Conservation (phyloP, 768 basidiomycete genomes). For the Amylocystis lapponica region DNA sequence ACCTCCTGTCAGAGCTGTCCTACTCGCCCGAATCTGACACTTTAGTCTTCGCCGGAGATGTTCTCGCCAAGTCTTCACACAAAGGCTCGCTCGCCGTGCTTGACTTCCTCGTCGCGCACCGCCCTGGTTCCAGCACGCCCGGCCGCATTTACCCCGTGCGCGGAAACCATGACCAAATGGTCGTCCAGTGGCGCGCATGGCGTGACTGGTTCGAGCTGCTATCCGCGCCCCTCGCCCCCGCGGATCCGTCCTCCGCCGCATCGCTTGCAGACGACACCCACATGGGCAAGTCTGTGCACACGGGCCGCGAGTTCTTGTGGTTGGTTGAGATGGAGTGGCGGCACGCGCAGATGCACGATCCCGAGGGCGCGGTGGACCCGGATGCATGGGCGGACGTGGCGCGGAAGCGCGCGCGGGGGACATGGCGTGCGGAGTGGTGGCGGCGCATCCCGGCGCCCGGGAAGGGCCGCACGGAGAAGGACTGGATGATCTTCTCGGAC, state of each 20-base stretch:
- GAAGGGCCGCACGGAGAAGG: constrained; percentile 28
- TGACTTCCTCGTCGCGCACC: constrained; percentile 54
- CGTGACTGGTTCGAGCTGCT: constrained; percentile 61
- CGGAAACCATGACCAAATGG: constrained; percentile 91
- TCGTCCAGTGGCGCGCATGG: constrained; percentile 89
- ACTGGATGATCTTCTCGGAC: constrained; percentile 69
- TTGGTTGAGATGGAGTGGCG: constrained; percentile 42
- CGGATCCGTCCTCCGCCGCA: constrained; percentile 2
- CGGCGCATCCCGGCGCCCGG: constrained; percentile 20
- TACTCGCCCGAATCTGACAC: constrained; percentile 60
- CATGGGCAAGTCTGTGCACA: constrained; percentile 13
- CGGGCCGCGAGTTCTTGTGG: constrained; percentile 46
- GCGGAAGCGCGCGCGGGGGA: constrained; percentile 20
- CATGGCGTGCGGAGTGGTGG: constrained; percentile 29
- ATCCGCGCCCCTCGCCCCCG: constrained; percentile 12
- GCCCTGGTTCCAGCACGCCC: constrained; percentile 16
- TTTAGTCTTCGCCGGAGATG: constrained; percentile 81
- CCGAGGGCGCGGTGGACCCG: constrained; percentile 28
- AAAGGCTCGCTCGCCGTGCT: constrained; percentile 59
- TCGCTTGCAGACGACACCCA: constrained; percentile 1
- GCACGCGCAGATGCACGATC: constrained; percentile 20
- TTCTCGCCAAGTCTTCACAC: constrained; percentile 63
- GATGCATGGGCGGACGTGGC: constrained; percentile 36
- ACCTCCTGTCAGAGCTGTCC: constrained; percentile 53
- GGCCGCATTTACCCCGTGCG: constrained; percentile 64